These are phyloP conservation scores for Cryptococcus neoformans DNA, from an alignment of 1,284 basidiomycete species.

Conservation along the genomic window DNA sequence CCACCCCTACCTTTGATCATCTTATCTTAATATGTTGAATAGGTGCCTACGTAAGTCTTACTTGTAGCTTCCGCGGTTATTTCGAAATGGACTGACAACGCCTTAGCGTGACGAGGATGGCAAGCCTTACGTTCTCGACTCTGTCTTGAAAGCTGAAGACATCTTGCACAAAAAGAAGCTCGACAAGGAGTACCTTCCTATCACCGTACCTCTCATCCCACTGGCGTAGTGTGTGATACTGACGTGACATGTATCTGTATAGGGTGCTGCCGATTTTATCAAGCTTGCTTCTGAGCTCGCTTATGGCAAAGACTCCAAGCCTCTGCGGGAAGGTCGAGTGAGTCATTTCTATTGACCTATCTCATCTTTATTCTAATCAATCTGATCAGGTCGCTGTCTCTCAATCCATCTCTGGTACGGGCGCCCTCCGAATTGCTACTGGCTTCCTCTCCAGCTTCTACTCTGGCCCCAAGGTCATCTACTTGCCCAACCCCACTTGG, in stretches of 20 bases:
- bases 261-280: constrained; percentile 74
- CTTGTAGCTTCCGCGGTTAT: not conserved
- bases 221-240: constrained; percentile 1
- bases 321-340: constrained; percentile 73
- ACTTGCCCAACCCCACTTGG: constrained; percentile 93
- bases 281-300: constrained; percentile 85
- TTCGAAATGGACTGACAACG: constrained; percentile 8
- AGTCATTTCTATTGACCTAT: constrained; percentile 35
- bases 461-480: constrained; percentile 81
- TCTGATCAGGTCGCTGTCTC: constrained; percentile 72
- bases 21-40: constrained; percentile 1
- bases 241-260: not conserved
- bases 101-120: constrained; percentile 89
- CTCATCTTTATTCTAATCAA: not conserved
- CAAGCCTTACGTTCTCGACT: constrained; percentile 90
- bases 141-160: constrained; percentile 74
- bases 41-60: constrained; percentile 36
- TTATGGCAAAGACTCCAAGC: constrained; percentile 77
- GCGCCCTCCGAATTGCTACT: constrained; percentile 93
- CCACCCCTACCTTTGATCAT: not conserved
- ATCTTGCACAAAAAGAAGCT: constrained; percentile 61
- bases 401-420: constrained; percentile 97
- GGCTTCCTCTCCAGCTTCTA: constrained; percentile 86
- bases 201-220: constrained; percentile 55
- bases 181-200: constrained; percentile 98